Percentiles rank a stretch among this genome's conserved stretches.
Conservation (phyloP, 2,329 filamentous ascomycete species). For the Endothia cerciana region DNA sequence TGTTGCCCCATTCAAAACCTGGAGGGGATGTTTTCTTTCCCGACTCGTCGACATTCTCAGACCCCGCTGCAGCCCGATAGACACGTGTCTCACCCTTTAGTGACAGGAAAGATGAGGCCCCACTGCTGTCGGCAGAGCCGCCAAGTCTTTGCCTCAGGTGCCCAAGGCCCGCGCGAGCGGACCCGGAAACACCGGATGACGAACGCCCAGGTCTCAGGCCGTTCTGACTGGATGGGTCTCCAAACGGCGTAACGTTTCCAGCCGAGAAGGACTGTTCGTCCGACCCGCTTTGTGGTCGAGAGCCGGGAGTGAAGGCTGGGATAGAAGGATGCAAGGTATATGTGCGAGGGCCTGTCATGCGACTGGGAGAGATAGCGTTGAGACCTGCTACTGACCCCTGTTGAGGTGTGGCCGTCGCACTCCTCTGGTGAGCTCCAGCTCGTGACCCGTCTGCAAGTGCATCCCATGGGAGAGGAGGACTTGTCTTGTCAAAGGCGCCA, state of each 20-base stretch:
- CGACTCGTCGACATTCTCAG: background rate
- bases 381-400: conserved; percentile 5
- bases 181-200: conserved; percentile 21
- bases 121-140: conserved; percentile 28
- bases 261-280: conserved; percentile 15
- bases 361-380: background rate
- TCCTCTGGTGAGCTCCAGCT: background rate
- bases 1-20: conserved; percentile 14
- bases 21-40: conserved; percentile 25
- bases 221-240: conserved; percentile 12
- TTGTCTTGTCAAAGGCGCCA: conserved; percentile 7
- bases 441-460: conserved; percentile 9
- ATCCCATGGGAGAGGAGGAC: conserved; percentile 16
- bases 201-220: conserved; percentile 16
- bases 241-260: background rate
- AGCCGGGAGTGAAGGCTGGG: conserved; percentile 20
- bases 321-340: conserved; percentile 21
- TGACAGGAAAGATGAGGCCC: conserved; percentile 21
- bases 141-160: conserved; percentile 27
- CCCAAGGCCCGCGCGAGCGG: conserved; percentile 12
- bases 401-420: conserved; percentile 10
- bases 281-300: conserved; percentile 14
- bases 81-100: conserved; percentile 14
- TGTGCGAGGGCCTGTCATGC: conserved; percentile 5
- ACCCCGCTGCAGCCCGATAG: conserved; percentile 5